Percentiles rank a stretch among this genome's conserved stretches.
phyloP scores from a whole-genome alignment of 345 rosid species.

The Theobroma cacao region DNA sequence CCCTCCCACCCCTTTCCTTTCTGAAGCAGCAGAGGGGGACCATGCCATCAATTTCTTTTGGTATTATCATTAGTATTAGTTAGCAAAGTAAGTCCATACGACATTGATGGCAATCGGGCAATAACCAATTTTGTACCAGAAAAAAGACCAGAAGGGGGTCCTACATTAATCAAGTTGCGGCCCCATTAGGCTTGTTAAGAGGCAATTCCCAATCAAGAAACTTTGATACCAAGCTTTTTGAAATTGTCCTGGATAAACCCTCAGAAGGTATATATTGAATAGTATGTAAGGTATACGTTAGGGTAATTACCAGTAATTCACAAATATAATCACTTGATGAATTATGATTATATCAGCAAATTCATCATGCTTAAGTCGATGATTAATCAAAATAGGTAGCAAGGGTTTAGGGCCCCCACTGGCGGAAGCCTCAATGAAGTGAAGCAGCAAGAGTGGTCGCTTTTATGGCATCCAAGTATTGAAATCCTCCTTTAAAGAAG shows the following conservation, averaged over 20 bases:
- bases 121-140: background rate
- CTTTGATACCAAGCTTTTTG: conserved; percentile 10
- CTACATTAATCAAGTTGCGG: conserved; percentile 21
- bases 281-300: background rate
- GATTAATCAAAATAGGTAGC: background rate
- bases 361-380: background rate
- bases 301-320: too few relatives aligned
- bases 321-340: too few relatives aligned
- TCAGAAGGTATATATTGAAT: background rate
- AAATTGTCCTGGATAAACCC: conserved; percentile 1
- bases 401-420: background rate
- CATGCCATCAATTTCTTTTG: background rate
- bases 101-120: conserved; percentile 8
- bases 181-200: background rate
- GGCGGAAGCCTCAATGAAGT: background rate
- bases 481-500: background rate
- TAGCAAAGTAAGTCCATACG: background rate
- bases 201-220: conserved; percentile 19
- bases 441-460: background rate
- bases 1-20: background rate
- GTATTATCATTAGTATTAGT: background rate
- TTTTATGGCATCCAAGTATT: background rate
- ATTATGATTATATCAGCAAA: background rate
- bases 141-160: background rate
- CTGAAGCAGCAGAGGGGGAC: background rate